phyloP scores from a whole-genome alignment of 2,329 filamentous ascomycete species.

The Fusarium brachygibbosum region DNA sequence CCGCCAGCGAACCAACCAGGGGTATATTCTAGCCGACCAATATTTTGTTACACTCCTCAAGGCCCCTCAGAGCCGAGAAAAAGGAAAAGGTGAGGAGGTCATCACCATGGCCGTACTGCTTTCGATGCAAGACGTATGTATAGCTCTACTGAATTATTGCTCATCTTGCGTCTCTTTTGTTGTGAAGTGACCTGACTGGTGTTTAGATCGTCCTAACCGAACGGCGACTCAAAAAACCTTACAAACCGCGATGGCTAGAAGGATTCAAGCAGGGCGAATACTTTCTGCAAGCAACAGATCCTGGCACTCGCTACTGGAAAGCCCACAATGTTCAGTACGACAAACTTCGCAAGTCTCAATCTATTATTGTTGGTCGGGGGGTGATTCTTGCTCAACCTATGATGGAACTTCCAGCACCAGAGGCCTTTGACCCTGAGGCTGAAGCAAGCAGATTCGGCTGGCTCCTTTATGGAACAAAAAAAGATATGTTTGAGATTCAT shows the following conservation, averaged over 20 bases:
- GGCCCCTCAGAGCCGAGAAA: slow-evolving; percentile 38
- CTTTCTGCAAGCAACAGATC: slow-evolving; percentile 53
- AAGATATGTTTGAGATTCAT: slow-evolving; percentile 56
- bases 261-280: slow-evolving; percentile 54
- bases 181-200: not conserved
- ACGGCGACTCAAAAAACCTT: slow-evolving; percentile 50
- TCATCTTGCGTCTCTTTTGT: not conserved
- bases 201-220: slow-evolving; percentile 54
- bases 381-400: too few species aligned
- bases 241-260: slow-evolving; percentile 54
- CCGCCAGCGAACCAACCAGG: slow-evolving; percentile 50
- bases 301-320: slow-evolving; percentile 54
- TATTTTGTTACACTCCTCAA: slow-evolving; percentile 50
- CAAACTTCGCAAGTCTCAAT: slow-evolving; percentile 54
- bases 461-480: slow-evolving; percentile 54
- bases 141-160: not conserved
- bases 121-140: slow-evolving; percentile 57
- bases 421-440: too few species aligned
- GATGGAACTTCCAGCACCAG: too few species aligned
- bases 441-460: slow-evolving; percentile 54
- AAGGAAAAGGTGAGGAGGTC: slow-evolving; percentile 49
- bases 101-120: slow-evolving; percentile 55
- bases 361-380: slow-evolving; percentile 59
- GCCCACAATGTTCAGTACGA: slow-evolving; percentile 50
- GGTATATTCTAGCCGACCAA: slow-evolving; percentile 49